Conservation (phyloP, 805 yeast species). For the Teunomyces pallodes region DNA sequence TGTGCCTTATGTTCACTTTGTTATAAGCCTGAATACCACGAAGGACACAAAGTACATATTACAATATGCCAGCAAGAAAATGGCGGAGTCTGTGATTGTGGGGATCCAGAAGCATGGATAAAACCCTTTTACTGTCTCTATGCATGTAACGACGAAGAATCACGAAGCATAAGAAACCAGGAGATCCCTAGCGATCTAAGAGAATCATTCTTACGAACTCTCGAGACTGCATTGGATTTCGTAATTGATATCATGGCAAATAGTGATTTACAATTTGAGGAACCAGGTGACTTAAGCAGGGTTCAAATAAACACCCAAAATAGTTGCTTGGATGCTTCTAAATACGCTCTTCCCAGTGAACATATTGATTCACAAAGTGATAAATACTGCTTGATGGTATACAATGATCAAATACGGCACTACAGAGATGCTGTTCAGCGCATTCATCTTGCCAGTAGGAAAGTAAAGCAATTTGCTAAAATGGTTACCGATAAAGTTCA, state of each 20-base stretch:
- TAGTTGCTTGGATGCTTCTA: constrained; percentile 34
- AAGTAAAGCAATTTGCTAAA: constrained; percentile 60
- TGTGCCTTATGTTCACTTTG: constrained; percentile 82
- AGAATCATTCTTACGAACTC: constrained; percentile 34
- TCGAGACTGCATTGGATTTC: constrained; percentile 54
- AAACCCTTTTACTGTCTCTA: constrained; percentile 45
- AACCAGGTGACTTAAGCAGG: constrained; percentile 24
- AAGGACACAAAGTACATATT: constrained; percentile 67
- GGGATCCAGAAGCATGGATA: constrained; percentile 84
- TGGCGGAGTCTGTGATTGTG: constrained; percentile 87
- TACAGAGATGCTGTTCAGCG: constrained; percentile 69
- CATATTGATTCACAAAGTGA: constrained; percentile 36
- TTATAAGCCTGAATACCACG: constrained; percentile 65
- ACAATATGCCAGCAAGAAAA: constrained; percentile 63
- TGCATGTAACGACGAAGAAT: constrained; percentile 14
- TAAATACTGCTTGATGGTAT: constrained; percentile 56
- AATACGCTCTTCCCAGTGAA: constrained; percentile 41
- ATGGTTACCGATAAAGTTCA: constrained; percentile 71
- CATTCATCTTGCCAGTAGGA: constrained; percentile 61
- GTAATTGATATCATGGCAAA: constrained; percentile 59
- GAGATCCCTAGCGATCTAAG: constrained; percentile 45
- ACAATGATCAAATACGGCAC: constrained; percentile 80
- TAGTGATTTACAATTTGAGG: constrained; percentile 39
- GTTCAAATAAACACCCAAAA: constrained; percentile 28
- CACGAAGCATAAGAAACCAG: constrained; percentile 6